Evolutionary conservation across 495 filamentous ascomycete genomes (phyloP).

Genomic region (Neurospora sp.): DNA sequence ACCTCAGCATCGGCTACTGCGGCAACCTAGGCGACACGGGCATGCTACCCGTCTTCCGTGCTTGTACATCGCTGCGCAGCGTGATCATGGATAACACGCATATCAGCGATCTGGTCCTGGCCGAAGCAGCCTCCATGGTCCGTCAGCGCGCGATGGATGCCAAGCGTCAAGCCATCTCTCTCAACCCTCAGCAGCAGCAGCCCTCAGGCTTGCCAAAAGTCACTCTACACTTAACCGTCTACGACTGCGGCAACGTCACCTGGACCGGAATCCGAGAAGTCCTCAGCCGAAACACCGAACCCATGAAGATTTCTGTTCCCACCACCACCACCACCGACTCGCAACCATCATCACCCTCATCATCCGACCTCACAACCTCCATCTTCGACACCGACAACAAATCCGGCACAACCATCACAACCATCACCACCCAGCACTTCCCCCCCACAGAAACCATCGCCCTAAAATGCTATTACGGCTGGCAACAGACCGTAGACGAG

Average conservation of each 20-base stretch:
- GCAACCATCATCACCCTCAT: background rate
- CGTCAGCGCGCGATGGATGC: slow-evolving; percentile 50
- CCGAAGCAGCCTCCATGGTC: slow-evolving; percentile 72
- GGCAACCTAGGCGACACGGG: slow-evolving; percentile 76
- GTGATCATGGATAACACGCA: slow-evolving; percentile 93
- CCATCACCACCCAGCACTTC: slow-evolving; percentile 9
- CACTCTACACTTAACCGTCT: slow-evolving; percentile 70
- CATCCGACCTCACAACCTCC: background rate
- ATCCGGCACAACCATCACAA: background rate
- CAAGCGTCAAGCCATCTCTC: slow-evolving; percentile 27
- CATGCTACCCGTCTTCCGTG: slow-evolving; percentile 73
- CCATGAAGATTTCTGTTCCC: slow-evolving; percentile 32
- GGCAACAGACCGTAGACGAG: slow-evolving; percentile 89
- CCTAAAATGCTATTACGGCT: slow-evolving; percentile 89
- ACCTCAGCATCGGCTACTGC: slow-evolving; percentile 84
- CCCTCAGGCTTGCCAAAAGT: slow-evolving; percentile 21
- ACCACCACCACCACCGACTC: slow-evolving; percentile 8
- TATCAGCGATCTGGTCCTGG: slow-evolving; percentile 75
- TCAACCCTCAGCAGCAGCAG: background rate
- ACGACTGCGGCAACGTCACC: slow-evolving; percentile 82
- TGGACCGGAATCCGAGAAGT: slow-evolving; percentile 89
- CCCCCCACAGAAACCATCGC: slow-evolving; percentile 68
- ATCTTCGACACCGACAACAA: background rate
- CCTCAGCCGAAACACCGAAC: slow-evolving; percentile 69
- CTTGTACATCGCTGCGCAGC: slow-evolving; percentile 54